These are phyloP conservation scores for Tricholoma saponaceum DNA, from an alignment of 768 basidiomycete species.

Conservation along the genomic window DNA sequence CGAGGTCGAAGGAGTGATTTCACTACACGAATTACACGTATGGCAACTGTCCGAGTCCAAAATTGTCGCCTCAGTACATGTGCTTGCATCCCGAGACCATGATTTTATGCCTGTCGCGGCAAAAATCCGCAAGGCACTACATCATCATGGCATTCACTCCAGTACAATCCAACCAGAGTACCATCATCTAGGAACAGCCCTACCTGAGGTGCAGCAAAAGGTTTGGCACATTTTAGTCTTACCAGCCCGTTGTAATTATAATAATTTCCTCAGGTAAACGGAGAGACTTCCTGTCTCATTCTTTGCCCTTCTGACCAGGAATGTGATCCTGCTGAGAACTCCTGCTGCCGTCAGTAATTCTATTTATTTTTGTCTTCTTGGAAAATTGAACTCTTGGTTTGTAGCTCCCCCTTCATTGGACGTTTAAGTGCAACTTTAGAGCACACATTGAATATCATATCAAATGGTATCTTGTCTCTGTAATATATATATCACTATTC, in stretches of 20 bases:
- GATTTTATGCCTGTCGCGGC: constrained; percentile 92
- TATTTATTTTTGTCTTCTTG: background rate
- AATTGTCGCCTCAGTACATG: constrained; percentile 94
- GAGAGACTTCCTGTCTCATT: constrained; percentile 63
- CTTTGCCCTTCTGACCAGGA: constrained; percentile 64
- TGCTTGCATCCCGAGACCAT: constrained; percentile 71
- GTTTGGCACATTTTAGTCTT: constrained; percentile 23
- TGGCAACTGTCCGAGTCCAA: constrained; percentile 98
- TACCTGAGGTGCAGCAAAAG: constrained; percentile 46
- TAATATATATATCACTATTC: constrained; percentile 8
- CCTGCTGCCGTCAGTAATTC: constrained; percentile 70
- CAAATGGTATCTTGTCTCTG: background rate
- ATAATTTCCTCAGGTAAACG: constrained; percentile 35
- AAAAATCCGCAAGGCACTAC: constrained; percentile 79
- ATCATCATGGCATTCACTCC: constrained; percentile 91
- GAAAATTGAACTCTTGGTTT: constrained; percentile 3
- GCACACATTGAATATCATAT: background rate
- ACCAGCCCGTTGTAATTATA: background rate
- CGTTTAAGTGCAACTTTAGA: constrained; percentile 22
- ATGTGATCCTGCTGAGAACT: constrained; percentile 66
- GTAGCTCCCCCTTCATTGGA: constrained; percentile 44
- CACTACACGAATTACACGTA: constrained; percentile 91
- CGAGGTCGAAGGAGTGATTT: constrained; percentile 77
- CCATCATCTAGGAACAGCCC: constrained; percentile 29
- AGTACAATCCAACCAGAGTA: constrained; percentile 95